phyloP scores from a whole-genome alignment of 1,284 basidiomycete genomes.

The Phellinidium pouzarii region DNA sequence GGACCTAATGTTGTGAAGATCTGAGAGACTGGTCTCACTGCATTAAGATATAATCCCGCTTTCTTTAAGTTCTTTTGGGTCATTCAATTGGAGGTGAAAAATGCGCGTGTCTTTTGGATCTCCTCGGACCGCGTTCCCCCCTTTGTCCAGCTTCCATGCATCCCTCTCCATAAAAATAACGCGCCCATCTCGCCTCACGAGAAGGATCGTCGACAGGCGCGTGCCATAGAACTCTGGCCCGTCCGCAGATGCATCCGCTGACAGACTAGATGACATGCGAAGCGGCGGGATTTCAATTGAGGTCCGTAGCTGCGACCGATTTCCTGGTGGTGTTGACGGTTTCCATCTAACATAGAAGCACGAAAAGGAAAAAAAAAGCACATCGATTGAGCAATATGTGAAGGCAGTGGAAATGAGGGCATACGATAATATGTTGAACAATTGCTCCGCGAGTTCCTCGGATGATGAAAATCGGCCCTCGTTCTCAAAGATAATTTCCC shows the following conservation, averaged over 20 bases:
- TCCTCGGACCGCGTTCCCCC: conserved; percentile 1
- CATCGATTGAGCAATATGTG: too few species aligned
- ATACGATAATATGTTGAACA: conserved; percentile 61
- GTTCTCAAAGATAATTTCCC: conserved; percentile 32
- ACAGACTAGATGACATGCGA: neutral
- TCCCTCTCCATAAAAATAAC: conserved; percentile 68
- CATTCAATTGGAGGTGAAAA: conserved; percentile 7
- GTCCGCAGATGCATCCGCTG: conserved; percentile 10
- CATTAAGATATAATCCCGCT: too few species aligned
- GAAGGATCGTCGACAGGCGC: conserved; percentile 64
- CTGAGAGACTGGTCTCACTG: too few species aligned
- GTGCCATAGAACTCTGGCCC: conserved; percentile 48
- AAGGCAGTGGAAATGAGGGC: too few species aligned
- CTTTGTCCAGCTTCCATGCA: conserved; percentile 38
- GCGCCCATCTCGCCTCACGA: conserved; percentile 53
- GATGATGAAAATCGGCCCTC: conserved; percentile 24
- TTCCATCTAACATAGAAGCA: neutral
- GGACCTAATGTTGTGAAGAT: too few species aligned
- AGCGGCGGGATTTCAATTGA: conserved; percentile 15
- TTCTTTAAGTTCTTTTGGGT: neutral
- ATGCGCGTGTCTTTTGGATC: conserved; percentile 9
- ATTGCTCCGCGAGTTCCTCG: conserved; percentile 47
- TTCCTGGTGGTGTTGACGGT: conserved; percentile 5
- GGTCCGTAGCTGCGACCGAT: conserved; percentile 13
- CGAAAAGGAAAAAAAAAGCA: conserved; percentile 10